A percentile compares a stretch with the other conserved stretches of the same genome.
Conservation (phyloP, 2,329 filamentous ascomycete species). For the Microdochium trichocladiopsis region DNA sequence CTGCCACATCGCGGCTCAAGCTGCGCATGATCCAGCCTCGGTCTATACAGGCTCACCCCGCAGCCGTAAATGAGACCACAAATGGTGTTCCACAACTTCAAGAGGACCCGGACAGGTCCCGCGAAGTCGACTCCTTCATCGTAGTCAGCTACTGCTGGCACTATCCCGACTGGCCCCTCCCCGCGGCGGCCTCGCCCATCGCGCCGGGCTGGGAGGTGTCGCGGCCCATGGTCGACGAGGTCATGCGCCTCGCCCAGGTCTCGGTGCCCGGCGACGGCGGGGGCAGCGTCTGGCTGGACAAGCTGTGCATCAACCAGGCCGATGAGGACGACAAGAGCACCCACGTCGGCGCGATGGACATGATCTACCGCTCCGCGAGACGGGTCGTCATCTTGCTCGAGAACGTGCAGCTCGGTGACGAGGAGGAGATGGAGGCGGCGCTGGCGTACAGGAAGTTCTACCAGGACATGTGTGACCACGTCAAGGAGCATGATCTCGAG, state of each 20-base stretch:
- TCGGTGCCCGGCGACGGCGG: background rate
- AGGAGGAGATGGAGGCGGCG: slow-evolving; percentile 7
- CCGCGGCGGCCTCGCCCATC: slow-evolving; percentile 6
- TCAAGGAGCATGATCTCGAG: slow-evolving; percentile 4
- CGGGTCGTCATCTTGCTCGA: slow-evolving; percentile 12
- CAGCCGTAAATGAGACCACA: too few species aligned
- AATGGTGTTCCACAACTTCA: too few species aligned
- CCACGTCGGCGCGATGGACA: slow-evolving; percentile 11
- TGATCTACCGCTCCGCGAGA: slow-evolving; percentile 12
- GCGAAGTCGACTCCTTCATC: slow-evolving; percentile 7
- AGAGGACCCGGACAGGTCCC: too few species aligned
- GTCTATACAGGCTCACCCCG: too few species aligned
- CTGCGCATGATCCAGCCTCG: slow-evolving; percentile 13
- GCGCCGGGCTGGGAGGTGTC: slow-evolving; percentile 11
- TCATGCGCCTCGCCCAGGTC: slow-evolving; percentile 5
- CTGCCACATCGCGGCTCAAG: slow-evolving; percentile 5
- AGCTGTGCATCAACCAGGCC: slow-evolving; percentile 12
- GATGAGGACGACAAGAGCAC: slow-evolving; percentile 5
- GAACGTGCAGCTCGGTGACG: slow-evolving; percentile 10
- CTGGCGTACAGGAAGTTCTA: slow-evolving; percentile 9
- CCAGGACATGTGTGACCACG: slow-evolving; percentile 5
- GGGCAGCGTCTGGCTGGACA: slow-evolving; percentile 9
- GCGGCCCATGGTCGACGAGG: slow-evolving; percentile 12
- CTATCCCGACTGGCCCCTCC: slow-evolving; percentile 8
- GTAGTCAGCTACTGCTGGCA: slow-evolving; percentile 18